Base-by-base conservation (phyloP, 805 yeast species). In the Deakozyma indianensis region DNA sequence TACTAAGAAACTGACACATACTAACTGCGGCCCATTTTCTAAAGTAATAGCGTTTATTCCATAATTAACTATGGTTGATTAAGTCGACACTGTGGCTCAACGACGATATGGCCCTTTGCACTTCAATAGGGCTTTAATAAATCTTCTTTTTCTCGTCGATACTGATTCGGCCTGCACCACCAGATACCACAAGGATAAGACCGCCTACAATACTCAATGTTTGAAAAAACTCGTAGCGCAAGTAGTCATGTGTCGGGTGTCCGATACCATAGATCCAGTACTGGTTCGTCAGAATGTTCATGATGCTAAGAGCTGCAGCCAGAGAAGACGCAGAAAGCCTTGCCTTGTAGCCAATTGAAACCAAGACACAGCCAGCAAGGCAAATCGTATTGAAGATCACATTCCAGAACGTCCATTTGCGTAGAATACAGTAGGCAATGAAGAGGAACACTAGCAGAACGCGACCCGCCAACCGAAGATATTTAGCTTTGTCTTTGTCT, bases 141-240 rank as follows among this genome's bases (percentile, higher is more conserved):
- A 84, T 79, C 71, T 90, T 90, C 71, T 90, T 88, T 80, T 92
- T 90, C 63, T 87, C 96, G 59, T 90, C 98, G 48, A 90, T 68
- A 23, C 95, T 83, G 52, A 90, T 71, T 55, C 83, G 88, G 43
- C 98, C 98, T 24, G 97, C 97, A 50, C 98, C 98, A 2, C 95
- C 85, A 66, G 83, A 86, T 48, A 85, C 95, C 50, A 92, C 84
- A 53, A 92, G 69, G 50, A 90, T 67, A 51, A 90, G 74, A 1
- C 97, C 98, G 47, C 98, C 98, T 43, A 90, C 88, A 60, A 90
- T 90, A 47, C 94, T 82, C 60, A 90, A 71, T 35, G 95, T 86
- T 68, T 92, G 98, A 74, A 83, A 90, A 63, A 83, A 84, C 65
- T 88, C 97, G 63, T 88, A 92, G 64, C 83, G 83, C 62, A 86